phyloP scores from a whole-genome alignment of 805 yeast genomes.

The Lachancea mirantina region DNA sequence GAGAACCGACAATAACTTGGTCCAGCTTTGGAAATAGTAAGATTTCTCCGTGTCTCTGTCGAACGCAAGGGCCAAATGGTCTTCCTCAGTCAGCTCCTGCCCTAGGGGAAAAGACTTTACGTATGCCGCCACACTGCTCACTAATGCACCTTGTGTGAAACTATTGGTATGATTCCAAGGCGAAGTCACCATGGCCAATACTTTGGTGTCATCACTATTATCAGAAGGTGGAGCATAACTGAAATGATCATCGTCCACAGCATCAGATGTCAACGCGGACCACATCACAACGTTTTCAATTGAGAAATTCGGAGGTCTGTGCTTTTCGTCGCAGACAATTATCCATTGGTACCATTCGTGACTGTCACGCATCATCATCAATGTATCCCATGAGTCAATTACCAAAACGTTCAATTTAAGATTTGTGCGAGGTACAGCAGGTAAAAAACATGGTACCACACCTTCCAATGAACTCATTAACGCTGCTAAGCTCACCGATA shows the following conservation, averaged over 20 bases:
- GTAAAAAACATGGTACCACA: constrained; percentile 36
- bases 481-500: constrained; percentile 38
- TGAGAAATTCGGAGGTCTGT: constrained; percentile 4
- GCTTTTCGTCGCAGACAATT: constrained; percentile 26
- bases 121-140: constrained; percentile 47
- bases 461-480: constrained; percentile 31
- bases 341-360: constrained; percentile 28
- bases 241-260: constrained; percentile 16
- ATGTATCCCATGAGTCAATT: constrained; percentile 25
- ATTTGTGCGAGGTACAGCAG: constrained; percentile 26
- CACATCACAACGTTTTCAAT: constrained; percentile 19
- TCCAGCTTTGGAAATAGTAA: constrained; percentile 37
- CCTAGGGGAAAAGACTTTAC: constrained; percentile 32
- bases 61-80: constrained; percentile 27
- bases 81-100: constrained; percentile 31
- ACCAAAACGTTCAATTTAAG: constrained; percentile 29
- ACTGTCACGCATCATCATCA: constrained; percentile 17
- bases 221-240: constrained; percentile 28
- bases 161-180: constrained; percentile 22
- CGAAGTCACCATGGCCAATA: constrained; percentile 25
- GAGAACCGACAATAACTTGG: constrained; percentile 32
- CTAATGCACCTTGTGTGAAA: constrained; percentile 46
- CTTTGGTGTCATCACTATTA: constrained; percentile 32
- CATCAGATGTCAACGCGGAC: constrained; percentile 16
- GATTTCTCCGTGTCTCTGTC: constrained; percentile 11